A percentile compares a stretch with the other conserved stretches of the same genome.
These are phyloP conservation scores for Alternaria arbusti DNA, from an alignment of 2,329 filamentous ascomycete genomes.

Conservation along the genomic window DNA sequence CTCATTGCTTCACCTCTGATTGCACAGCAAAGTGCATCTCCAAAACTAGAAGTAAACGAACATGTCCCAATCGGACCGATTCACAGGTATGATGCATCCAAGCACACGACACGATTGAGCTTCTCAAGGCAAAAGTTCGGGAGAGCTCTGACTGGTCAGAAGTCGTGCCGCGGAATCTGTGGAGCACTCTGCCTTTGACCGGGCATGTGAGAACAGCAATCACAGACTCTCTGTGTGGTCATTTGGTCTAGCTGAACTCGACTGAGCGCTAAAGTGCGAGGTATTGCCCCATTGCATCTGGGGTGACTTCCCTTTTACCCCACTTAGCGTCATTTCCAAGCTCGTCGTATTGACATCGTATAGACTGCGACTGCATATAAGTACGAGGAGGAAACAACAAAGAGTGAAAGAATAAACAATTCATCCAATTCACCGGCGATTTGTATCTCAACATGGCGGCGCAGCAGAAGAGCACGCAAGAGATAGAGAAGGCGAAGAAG, in stretches of 20 bases:
- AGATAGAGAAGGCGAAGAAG: constrained; percentile 56
- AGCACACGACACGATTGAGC: constrained; percentile 1
- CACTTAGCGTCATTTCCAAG: constrained; percentile 19
- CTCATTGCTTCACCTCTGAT: no score
- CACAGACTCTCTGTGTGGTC: not conserved
- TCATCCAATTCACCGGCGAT: not conserved
- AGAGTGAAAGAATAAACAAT: not conserved
- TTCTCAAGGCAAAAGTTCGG: not conserved
- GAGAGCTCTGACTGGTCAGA: constrained; percentile 11
- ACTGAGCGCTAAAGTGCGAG: constrained; percentile 30
- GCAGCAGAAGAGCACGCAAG: constrained; percentile 51
- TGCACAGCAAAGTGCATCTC: not conserved
- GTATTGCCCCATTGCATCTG: constrained; percentile 20
- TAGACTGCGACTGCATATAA: not conserved
- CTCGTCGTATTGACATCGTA: not conserved
- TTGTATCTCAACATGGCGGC: constrained; percentile 41
- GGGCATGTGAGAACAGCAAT: not conserved
- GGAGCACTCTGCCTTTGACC: not conserved
- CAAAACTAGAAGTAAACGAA: not conserved
- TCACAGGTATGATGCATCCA: not conserved
- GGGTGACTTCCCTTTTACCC: constrained; percentile 11
- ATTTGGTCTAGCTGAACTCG: not conserved
- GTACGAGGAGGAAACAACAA: not conserved
- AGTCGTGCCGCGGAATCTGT: constrained; percentile 11
- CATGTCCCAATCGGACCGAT: not conserved